Conservation (phyloP, 2,329 filamentous ascomycete genomes). For the Paecilomyces sp. region DNA sequence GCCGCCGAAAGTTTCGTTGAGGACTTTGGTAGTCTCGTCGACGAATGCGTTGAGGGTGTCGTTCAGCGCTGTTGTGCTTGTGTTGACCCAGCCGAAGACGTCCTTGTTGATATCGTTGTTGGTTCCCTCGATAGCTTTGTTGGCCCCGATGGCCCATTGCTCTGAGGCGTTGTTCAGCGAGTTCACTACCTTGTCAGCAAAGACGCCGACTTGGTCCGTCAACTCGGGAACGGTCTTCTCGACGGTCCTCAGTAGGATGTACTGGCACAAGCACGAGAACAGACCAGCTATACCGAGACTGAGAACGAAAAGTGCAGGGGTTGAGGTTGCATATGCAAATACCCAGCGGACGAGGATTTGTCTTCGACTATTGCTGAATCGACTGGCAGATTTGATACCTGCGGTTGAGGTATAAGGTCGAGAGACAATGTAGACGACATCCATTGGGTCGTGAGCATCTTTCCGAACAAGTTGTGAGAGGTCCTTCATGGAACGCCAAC, state of each 20-base stretch:
- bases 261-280: constrained; percentile 76
- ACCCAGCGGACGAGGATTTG: constrained; percentile 75
- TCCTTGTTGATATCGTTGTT: constrained; percentile 72
- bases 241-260: constrained; percentile 65
- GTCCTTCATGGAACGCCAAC: constrained; percentile 66
- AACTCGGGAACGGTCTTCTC: constrained; percentile 70
- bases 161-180: constrained; percentile 66
- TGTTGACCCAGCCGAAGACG: constrained; percentile 79
- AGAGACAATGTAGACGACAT: constrained; percentile 81
- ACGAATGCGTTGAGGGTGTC: constrained; percentile 78
- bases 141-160: constrained; percentile 70
- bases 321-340: constrained; percentile 78
- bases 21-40: constrained; percentile 63
- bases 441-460: constrained; percentile 69
- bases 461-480: constrained; percentile 60
- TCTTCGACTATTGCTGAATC: constrained; percentile 54
- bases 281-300: constrained; percentile 75
- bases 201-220: constrained; percentile 65
- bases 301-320: constrained; percentile 78
- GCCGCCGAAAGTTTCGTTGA: constrained; percentile 72
- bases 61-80: constrained; percentile 75
- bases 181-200: constrained; percentile 70
- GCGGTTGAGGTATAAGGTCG: constrained; percentile 66
- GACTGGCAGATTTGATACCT: constrained; percentile 63
- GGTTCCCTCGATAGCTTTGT: constrained; percentile 59